phyloP scores from a whole-genome alignment of 257 asterid genomes.

The Datura wrightii region DNA sequence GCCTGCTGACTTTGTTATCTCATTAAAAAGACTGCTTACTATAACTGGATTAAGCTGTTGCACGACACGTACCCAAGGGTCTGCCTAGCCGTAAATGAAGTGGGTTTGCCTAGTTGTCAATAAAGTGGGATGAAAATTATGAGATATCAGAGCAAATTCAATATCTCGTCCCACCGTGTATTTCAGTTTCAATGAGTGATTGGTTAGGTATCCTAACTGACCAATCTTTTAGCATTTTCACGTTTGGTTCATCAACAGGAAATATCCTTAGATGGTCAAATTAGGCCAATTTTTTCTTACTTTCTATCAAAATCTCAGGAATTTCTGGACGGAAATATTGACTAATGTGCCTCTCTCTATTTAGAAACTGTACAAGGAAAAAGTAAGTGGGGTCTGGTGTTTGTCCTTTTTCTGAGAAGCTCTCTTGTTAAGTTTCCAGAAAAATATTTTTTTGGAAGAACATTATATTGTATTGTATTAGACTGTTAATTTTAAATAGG shows the following conservation, averaged over 20 bases:
- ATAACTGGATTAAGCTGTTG: no score
- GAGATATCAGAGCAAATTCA: not conserved
- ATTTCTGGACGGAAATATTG: not conserved
- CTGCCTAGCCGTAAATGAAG: no score
- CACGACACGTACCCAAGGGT: no score
- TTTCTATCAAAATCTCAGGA: conserved; percentile 30
- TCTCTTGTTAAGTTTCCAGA: not conserved
- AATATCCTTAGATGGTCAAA: conserved; percentile 21
- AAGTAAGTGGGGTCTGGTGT: not conserved
- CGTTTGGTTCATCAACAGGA: not conserved
- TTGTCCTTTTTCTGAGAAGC: not conserved
- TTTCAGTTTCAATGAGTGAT: no score
- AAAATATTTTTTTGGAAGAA: not conserved
- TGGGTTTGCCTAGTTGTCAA: no score
- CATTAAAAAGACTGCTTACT: not conserved
- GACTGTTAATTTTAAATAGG: no score
- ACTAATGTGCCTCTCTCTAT: conserved; percentile 27
- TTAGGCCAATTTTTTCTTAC: conserved; percentile 1
- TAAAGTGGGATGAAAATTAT: not conserved
- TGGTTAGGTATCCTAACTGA: conserved; percentile 12
- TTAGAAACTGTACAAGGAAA: not conserved
- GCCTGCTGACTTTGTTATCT: not conserved
- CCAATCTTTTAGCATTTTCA: not conserved
- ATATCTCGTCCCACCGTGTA: no score
- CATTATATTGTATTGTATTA: not conserved